phyloP scores from a whole-genome alignment of 345 rosid species.

The Gossypium stocksii region DNA sequence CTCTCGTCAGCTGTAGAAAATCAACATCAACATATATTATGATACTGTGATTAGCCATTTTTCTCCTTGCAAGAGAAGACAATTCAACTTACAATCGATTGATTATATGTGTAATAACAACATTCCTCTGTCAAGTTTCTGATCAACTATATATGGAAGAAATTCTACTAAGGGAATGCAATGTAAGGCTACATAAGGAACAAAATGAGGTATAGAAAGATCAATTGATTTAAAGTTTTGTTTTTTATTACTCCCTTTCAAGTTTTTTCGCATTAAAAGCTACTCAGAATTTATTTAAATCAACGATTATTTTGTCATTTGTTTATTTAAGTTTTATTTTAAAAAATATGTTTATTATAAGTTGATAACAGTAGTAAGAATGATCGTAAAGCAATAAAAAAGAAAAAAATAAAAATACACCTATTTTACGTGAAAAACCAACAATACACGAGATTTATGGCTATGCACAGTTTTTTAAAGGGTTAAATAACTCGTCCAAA shows the following conservation, averaged over 20 bases:
- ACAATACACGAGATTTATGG: too few species aligned
- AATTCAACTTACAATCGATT: neutral
- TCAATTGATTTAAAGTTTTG: neutral
- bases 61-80: neutral
- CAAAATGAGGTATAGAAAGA: neutral
- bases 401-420: too few species aligned
- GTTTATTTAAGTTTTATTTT: neutral
- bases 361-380: too few species aligned
- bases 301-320: neutral
- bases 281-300: conserved; percentile 20
- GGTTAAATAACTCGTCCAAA: too few species aligned
- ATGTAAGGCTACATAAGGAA: neutral
- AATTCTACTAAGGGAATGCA: conserved; percentile 17
- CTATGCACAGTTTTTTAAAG: too few species aligned
- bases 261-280: conserved; percentile 31
- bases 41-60: too few species aligned
- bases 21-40: neutral
- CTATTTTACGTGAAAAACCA: too few species aligned
- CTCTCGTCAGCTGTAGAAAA: conserved; percentile 59
- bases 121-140: conserved; percentile 38
- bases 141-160: conserved; percentile 10
- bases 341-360: too few species aligned
- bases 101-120: neutral
- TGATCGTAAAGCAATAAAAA: too few species aligned
- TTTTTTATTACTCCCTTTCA: conserved; percentile 16